Conservation (phyloP, 2,329 filamentous ascomycete genomes). For the Dactylonectria macrodidyma region DNA sequence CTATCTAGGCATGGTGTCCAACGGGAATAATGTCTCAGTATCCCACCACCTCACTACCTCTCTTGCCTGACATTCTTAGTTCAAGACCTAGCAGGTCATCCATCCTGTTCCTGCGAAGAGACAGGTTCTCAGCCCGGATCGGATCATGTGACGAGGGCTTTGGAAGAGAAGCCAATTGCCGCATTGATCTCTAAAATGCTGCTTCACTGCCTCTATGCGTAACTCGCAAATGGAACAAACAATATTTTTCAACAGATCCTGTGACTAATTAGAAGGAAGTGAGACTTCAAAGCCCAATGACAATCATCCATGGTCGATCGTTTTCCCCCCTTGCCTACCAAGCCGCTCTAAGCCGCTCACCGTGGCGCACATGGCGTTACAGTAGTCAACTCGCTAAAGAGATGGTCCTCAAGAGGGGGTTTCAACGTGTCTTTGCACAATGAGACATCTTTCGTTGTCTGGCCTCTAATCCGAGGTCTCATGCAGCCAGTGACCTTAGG, state of each 20-base stretch:
- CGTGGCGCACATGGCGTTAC: conserved; percentile 15
- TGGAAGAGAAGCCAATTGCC: neutral
- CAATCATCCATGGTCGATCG: neutral
- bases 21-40: neutral
- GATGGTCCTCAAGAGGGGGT: neutral
- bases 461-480: neutral
- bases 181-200: neutral
- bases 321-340: neutral
- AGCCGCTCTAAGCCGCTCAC: neutral
- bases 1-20: neutral
- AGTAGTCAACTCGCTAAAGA: conserved; percentile 12
- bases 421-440: neutral
- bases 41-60: neutral
- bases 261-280: neutral
- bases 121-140: neutral
- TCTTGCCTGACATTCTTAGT: neutral
- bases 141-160: neutral
- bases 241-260: neutral
- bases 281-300: neutral
- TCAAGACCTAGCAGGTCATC: neutral
- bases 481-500: neutral
- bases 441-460: neutral
- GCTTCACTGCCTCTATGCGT: neutral
- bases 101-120: neutral
- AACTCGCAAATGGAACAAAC: neutral